Evolutionary conservation across 345 rosid genomes (phyloP).

Genomic region (rapeseed (Brassica napus)): DNA sequence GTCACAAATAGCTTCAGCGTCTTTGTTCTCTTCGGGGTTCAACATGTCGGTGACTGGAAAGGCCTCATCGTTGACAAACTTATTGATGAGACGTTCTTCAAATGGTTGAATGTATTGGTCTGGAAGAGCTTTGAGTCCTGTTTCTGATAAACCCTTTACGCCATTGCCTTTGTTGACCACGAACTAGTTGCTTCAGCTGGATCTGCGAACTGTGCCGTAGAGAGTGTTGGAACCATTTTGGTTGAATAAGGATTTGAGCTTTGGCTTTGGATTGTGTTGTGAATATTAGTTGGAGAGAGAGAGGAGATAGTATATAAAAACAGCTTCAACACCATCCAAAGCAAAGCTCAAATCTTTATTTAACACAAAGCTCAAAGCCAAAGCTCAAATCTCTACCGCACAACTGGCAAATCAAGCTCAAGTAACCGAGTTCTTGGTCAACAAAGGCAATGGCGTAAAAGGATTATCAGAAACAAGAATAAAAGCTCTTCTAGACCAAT

Average conservation of each 20-base stretch:
- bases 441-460: slow-evolving; percentile 49
- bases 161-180: slow-evolving; percentile 48
- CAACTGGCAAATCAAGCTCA: slow-evolving; percentile 29
- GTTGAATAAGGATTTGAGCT: not conserved
- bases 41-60: slow-evolving; percentile 53
- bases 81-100: slow-evolving; percentile 43
- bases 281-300: slow-evolving; percentile 11
- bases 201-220: slow-evolving; percentile 16
- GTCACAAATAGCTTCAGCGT: slow-evolving; percentile 46
- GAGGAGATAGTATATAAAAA: slow-evolving; percentile 32
- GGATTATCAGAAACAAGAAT: slow-evolving; percentile 51
- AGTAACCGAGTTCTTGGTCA: slow-evolving; percentile 44
- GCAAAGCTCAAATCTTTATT: too few species aligned
- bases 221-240: slow-evolving; percentile 44
- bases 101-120: slow-evolving; percentile 47
- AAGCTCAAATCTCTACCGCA: not conserved
- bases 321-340: too few species aligned
- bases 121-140: slow-evolving; percentile 48
- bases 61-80: slow-evolving; percentile 37
- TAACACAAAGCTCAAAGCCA: too few species aligned
- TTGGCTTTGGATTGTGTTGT: slow-evolving; percentile 7
- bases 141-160: slow-evolving; percentile 52
- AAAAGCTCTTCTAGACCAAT: slow-evolving; percentile 45
- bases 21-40: slow-evolving; percentile 33
- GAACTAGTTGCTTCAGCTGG: slow-evolving; percentile 41